Conservation (phyloP, 768 basidiomycete species). For the Mycena albidolilacea region DNA sequence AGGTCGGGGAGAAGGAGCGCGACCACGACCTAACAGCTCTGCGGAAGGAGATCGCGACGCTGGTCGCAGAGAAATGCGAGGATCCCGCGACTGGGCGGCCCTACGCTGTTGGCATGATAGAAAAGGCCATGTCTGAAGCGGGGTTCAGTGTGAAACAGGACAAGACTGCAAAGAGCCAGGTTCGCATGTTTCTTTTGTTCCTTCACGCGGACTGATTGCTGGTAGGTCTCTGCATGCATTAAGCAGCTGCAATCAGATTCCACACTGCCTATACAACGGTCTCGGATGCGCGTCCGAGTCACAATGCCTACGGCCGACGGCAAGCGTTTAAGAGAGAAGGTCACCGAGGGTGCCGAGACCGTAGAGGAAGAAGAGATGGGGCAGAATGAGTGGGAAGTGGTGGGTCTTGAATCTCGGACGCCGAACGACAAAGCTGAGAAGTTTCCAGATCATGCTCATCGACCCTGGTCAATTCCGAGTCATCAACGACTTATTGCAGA, state of each 20-base stretch:
- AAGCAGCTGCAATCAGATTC: conserved; percentile 85
- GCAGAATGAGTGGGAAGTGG: conserved; percentile 87
- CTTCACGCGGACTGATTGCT: not conserved
- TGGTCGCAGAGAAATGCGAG: conserved; percentile 96
- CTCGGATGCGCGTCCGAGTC: conserved; percentile 92
- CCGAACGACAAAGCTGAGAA: conserved; percentile 5
- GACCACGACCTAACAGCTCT: conserved; percentile 89
- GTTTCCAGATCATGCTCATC: conserved; percentile 85
- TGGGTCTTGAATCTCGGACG: conserved; percentile 55
- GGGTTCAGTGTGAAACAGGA: conserved; percentile 92
- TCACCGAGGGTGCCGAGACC: conserved; percentile 82
- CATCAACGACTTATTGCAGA: conserved; percentile 91
- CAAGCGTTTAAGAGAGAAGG: conserved; percentile 76
- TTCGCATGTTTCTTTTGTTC: conserved; percentile 42
- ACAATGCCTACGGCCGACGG: conserved; percentile 78
- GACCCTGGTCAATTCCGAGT: conserved; percentile 94
- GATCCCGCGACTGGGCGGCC: conserved; percentile 92
- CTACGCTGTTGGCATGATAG: conserved; percentile 95
- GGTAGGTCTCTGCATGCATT: conserved; percentile 90
- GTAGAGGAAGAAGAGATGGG: conserved; percentile 87
- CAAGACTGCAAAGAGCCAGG: conserved; percentile 96
- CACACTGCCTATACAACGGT: conserved; percentile 92
- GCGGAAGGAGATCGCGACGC: conserved; percentile 91
- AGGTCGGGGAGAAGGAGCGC: conserved; percentile 97
- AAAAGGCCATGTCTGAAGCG: conserved; percentile 97